These are phyloP conservation scores for Pestalotiopsis sp. DNA, from an alignment of 2,329 filamentous ascomycete species.

Conservation along the genomic window DNA sequence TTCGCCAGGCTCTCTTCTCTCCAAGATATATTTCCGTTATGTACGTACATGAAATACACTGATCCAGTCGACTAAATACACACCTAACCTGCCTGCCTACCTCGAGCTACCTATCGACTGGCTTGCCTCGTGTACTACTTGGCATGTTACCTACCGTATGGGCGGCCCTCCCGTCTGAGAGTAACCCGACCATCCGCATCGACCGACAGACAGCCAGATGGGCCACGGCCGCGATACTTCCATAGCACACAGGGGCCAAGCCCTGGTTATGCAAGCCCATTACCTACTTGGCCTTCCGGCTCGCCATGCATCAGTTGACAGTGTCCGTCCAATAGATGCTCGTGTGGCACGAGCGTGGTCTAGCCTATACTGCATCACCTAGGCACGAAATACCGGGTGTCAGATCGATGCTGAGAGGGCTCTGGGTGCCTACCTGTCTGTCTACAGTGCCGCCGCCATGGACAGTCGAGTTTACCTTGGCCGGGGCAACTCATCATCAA, in stretches of 20 bases:
- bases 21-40: not conserved
- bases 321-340: not conserved
- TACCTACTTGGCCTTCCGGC: not conserved
- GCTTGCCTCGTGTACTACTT: not conserved
- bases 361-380: not conserved
- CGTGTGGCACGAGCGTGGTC: not conserved
- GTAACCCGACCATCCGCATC: not conserved
- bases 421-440: not conserved
- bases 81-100: not conserved
- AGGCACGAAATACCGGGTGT: no score
- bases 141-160: not conserved
- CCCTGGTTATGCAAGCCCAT: conserved; percentile 1
- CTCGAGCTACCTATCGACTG: not conserved
- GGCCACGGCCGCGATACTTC: not conserved
- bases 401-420: no score
- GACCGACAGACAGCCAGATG: not conserved
- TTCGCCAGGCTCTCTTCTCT: not conserved
- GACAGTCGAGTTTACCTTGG: no score
- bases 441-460: not conserved
- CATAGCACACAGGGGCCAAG: not conserved
- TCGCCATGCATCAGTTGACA: not conserved
- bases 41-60: not conserved
- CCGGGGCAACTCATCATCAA: not conserved
- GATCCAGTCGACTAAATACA: no score
- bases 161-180: not conserved